Evolutionary conservation across 2,329 filamentous ascomycete genomes (phyloP).

Genomic region (Penicillium corylophilum): DNA sequence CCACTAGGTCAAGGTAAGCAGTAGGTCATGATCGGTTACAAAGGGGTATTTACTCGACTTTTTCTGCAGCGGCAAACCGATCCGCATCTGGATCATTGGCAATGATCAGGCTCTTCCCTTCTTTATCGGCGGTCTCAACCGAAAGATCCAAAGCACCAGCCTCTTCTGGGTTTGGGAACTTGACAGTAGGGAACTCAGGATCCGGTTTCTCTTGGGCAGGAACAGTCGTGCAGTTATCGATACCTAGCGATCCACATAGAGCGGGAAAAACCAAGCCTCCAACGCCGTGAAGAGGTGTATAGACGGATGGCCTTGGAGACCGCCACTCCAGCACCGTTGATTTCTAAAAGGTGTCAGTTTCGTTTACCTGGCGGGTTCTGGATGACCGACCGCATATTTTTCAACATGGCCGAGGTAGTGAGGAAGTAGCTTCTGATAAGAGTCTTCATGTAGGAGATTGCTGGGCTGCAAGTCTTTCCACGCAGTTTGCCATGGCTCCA

Average conservation of each 20-base stretch:
- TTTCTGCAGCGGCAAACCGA: conserved; percentile 61
- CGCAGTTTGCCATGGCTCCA: conserved; percentile 49
- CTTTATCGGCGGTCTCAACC: conserved; percentile 53
- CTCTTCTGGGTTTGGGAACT: conserved; percentile 66
- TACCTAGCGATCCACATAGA: conserved; percentile 34
- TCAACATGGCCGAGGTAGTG: conserved; percentile 32
- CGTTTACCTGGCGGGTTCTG: neutral
- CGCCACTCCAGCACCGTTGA: conserved; percentile 33
- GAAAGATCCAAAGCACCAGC: conserved; percentile 61
- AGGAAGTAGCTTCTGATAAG: conserved; percentile 29
- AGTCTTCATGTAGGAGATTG: conserved; percentile 28
- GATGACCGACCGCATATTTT: conserved; percentile 31
- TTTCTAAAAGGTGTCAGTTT: conserved; percentile 27
- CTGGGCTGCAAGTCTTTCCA: conserved; percentile 50
- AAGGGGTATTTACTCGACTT: conserved; percentile 43
- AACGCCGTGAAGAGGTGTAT: conserved; percentile 43
- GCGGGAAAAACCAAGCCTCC: conserved; percentile 38
- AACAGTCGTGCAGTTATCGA: conserved; percentile 37
- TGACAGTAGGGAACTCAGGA: conserved; percentile 63
- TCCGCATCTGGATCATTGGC: conserved; percentile 67
- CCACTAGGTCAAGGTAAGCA: conserved; percentile 33
- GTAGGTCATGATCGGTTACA: neutral
- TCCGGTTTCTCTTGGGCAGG: conserved; percentile 56
- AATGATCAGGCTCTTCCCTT: conserved; percentile 53
- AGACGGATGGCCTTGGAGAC: conserved; percentile 39